phyloP scores from a whole-genome alignment of 768 basidiomycete genomes.

The Termitomyces sp. region DNA sequence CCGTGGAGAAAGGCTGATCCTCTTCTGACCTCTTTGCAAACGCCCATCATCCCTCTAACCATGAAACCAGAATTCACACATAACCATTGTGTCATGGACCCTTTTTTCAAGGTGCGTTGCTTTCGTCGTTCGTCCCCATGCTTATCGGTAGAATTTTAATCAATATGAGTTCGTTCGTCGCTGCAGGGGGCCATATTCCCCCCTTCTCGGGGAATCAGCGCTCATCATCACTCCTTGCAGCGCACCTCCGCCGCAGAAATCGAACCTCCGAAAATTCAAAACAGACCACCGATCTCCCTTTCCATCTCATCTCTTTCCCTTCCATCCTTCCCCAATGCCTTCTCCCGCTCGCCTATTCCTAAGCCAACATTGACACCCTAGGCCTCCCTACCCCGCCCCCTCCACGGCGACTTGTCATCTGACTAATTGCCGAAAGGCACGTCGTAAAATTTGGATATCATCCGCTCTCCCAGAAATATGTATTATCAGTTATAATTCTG shows the following conservation, averaged over 20 bases:
- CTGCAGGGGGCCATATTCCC: constrained; percentile 65
- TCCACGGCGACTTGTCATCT: constrained; percentile 54
- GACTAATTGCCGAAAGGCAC: constrained; percentile 57
- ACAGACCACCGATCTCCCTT: constrained; percentile 12
- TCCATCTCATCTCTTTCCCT: constrained; percentile 23
- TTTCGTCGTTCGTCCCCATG: background rate
- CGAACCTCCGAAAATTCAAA: constrained; percentile 14
- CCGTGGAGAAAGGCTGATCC: constrained; percentile 67
- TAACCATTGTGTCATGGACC: constrained; percentile 66
- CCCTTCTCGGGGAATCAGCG: constrained; percentile 53
- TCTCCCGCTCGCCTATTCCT: constrained; percentile 48
- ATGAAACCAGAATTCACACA: constrained; percentile 66
- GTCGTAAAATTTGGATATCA: constrained; percentile 56
- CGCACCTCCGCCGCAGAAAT: constrained; percentile 20
- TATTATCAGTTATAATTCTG: constrained; percentile 58
- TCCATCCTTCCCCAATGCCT: constrained; percentile 35
- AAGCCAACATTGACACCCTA: constrained; percentile 39
- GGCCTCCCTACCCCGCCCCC: constrained; percentile 36
- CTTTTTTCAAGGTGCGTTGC: constrained; percentile 45
- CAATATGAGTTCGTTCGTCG: background rate
- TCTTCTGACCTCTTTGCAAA: constrained; percentile 65
- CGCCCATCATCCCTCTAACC: constrained; percentile 52
- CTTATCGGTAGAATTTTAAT: background rate
- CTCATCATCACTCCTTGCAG: constrained; percentile 45
- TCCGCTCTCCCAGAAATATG: constrained; percentile 59